Base-by-base conservation (phyloP, 1,284 basidiomycete species). In the Puccinia polysora region DNA sequence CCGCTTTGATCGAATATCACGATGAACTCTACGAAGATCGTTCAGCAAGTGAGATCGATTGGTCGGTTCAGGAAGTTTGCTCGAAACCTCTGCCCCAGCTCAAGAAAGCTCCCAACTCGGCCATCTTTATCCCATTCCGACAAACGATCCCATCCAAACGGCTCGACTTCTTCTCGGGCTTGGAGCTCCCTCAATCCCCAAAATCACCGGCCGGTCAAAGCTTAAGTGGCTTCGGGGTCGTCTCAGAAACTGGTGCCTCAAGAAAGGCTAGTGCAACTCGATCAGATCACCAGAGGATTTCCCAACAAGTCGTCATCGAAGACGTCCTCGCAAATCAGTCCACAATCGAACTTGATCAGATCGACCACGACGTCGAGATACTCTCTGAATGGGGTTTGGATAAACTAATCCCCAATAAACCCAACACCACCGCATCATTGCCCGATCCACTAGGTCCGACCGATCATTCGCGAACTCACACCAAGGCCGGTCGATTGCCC, bases 121-220 rank as follows among this genome's bases (percentile, higher is more conserved):
- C 68, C 8, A 71, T 71, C 49, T 71, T 71, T 45, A 71, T 71
- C 23, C 68, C 68, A 34, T 71, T 62, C 38, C 45, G 68, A 7
- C 36, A 68, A 32, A 56, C 43, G 40, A 36, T 55, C 50, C 25
- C 56, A 15, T 36, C 68, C 18, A 71, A 55, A 30, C 58, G 45
- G 30, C 32, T 34, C 20, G 68, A 71, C 38, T 71, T 71, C 36
- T 62, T 71, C 28, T 62, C 68, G 18, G 68, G 58, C 14, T 34
- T 62, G 2, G 58, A 40, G 40, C 23, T 71, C 20, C 68, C 34
- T 55, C 14, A 38, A 18, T 60, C 68, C 34, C 32, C 32, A 30
- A 23, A 71, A 49, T 49, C 68, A 0, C 32, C 55, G 25, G 36
- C 6, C 38, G 23, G 20, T 8, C 58, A 60, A 50, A 36, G 43